These are phyloP conservation scores for Camillea tinctor DNA, from an alignment of 2,329 filamentous ascomycete genomes.

Conservation along the genomic window DNA sequence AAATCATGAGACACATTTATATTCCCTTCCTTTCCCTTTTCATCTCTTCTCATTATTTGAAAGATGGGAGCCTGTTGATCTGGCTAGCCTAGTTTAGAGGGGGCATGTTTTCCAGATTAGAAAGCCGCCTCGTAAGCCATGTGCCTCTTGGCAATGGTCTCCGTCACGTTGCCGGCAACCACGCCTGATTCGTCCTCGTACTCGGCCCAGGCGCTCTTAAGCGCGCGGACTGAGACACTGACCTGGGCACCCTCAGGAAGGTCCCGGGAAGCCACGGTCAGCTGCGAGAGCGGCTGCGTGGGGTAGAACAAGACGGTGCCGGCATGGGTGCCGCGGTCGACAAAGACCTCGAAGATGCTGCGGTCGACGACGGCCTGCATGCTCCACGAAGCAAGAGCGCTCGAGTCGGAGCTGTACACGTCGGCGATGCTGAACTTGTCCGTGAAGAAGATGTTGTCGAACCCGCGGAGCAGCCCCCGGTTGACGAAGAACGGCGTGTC, in stretches of 20 bases:
- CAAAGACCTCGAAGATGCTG: conserved; percentile 53
- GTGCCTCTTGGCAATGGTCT: conserved; percentile 9
- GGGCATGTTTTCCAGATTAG: too few relatives aligned
- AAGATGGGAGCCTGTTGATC: too few relatives aligned
- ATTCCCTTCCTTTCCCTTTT: neutral
- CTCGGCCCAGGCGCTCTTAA: conserved; percentile 38
- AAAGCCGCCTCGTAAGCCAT: conserved; percentile 15
- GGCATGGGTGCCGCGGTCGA: conserved; percentile 49
- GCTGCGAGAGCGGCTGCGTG: conserved; percentile 37
- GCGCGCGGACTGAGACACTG: conserved; percentile 36
- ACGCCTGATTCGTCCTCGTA: conserved; percentile 25
- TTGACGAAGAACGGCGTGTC: conserved; percentile 52
- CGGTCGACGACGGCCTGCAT: conserved; percentile 53
- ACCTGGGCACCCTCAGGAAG: conserved; percentile 36
- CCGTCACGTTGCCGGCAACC: conserved; percentile 27
- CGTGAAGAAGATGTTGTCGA: conserved; percentile 54
- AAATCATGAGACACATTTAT: neutral
- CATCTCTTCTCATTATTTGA: too few relatives aligned
- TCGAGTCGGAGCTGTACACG: conserved; percentile 17
- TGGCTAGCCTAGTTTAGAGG: too few relatives aligned
- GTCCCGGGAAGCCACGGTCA: conserved; percentile 35
- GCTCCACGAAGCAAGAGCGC: conserved; percentile 16
- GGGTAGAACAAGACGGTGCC: conserved; percentile 54
- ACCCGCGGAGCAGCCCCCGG: conserved; percentile 47
- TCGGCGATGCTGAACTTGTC: conserved; percentile 45